These are phyloP conservation scores for Lactarius indigo DNA, from an alignment of 768 basidiomycete species.

Conservation along the genomic window DNA sequence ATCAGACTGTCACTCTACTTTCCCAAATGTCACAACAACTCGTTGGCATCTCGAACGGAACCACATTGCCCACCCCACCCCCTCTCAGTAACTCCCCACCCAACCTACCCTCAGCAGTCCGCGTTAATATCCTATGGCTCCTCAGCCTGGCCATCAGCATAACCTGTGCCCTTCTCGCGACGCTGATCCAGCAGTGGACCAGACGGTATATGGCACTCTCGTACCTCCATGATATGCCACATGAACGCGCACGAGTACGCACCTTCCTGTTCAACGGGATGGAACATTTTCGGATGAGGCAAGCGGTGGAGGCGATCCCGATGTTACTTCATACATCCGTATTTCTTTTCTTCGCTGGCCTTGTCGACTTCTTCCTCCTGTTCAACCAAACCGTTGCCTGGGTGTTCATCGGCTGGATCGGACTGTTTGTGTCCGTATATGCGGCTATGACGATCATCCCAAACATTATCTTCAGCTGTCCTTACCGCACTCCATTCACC, in stretches of 20 bases:
- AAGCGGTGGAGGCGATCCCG: background rate
- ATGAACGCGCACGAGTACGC: conserved; percentile 6
- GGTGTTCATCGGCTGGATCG: conserved; percentile 2
- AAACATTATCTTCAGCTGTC: conserved; percentile 3
- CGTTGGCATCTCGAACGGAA: background rate
- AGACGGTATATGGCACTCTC: conserved; percentile 6
- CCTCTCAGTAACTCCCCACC: background rate
- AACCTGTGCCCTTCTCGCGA: conserved; percentile 6
- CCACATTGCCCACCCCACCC: background rate
- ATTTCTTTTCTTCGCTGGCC: conserved; percentile 4
- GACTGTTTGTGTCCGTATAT: background rate
- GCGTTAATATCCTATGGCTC: conserved; percentile 3
- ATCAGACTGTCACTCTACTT: conserved; percentile 3
- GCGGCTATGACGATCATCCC: conserved; percentile 4
- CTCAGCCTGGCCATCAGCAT: conserved; percentile 8
- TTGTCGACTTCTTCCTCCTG: conserved; percentile 1
- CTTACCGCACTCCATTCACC: conserved; percentile 8
- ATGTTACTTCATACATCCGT: conserved; percentile 6
- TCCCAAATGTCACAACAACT: conserved; percentile 4
- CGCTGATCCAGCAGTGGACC: background rate
- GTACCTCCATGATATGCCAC: background rate
- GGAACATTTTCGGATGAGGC: conserved; percentile 2
- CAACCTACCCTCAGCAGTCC: background rate
- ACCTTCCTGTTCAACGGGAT: conserved; percentile 5
- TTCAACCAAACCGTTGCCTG: conserved; percentile 1